Conservation (phyloP, 2,329 filamentous ascomycete species). For the Paraconiothyrium sp. region DNA sequence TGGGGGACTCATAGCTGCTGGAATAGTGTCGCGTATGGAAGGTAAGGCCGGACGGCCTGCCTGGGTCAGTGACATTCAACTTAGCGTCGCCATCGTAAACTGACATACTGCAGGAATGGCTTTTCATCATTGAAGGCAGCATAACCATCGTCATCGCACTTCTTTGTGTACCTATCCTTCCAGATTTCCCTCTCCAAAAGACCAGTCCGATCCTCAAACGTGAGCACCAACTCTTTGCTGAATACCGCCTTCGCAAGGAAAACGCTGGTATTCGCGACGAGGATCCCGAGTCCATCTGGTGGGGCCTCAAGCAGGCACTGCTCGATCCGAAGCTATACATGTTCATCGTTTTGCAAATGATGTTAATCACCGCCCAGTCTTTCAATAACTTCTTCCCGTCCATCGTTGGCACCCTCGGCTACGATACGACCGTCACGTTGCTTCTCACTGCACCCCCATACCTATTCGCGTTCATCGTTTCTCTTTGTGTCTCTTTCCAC, state of each 20-base stretch:
- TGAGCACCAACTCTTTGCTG: conserved; percentile 34
- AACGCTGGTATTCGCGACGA: conserved; percentile 36
- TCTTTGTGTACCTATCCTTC: conserved; percentile 50
- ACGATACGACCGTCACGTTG: conserved; percentile 43
- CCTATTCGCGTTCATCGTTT: conserved; percentile 39
- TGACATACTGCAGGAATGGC: conserved; percentile 51
- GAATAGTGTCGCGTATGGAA: conserved; percentile 41
- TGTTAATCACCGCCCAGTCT: conserved; percentile 40
- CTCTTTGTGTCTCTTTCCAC: conserved; percentile 45
- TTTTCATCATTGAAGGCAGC: conserved; percentile 65
- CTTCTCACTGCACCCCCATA: conserved; percentile 56
- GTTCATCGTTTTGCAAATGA: conserved; percentile 54
- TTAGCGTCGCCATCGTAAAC: neutral
- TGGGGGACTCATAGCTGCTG: conserved; percentile 65
- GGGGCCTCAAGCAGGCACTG: conserved; percentile 51
- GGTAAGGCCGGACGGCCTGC: neutral
- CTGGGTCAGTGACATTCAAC: neutral
- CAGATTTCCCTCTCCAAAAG: conserved; percentile 31
- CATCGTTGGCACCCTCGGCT: conserved; percentile 34
- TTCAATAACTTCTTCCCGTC: conserved; percentile 49
- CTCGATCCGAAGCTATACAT: conserved; percentile 50
- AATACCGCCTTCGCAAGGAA: conserved; percentile 49
- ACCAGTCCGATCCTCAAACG: conserved; percentile 20
- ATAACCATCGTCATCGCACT: conserved; percentile 56
- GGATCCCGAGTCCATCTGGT: conserved; percentile 15